Percentiles rank a stretch among this genome's conserved stretches.
Evolutionary conservation across 345 rosid genomes (phyloP).

Genomic region (Eucalyptus caleyi): DNA sequence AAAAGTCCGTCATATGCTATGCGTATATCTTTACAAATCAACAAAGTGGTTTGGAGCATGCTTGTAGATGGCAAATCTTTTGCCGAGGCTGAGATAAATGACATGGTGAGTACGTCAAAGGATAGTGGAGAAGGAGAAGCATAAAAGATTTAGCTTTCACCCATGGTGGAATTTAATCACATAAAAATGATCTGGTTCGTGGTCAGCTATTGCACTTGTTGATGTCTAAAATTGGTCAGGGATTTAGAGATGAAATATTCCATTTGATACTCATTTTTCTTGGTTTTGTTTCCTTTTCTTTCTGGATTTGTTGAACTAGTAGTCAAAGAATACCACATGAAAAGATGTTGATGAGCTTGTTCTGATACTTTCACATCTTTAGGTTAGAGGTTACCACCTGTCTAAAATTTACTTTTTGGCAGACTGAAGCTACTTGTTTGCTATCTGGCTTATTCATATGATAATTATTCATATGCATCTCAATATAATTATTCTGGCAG

Average conservation of each 20-base stretch:
- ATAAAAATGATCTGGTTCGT: neutral
- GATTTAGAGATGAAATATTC: neutral
- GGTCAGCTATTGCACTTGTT: neutral
- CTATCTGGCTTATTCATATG: neutral
- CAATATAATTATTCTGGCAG: conserved; percentile 19
- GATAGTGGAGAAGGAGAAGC: neutral
- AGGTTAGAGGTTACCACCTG: neutral
- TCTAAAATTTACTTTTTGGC: neutral
- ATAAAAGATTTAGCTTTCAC: neutral
- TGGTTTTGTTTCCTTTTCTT: neutral
- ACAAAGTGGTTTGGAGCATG: conserved; percentile 95
- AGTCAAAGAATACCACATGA: neutral
- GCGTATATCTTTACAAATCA: conserved; percentile 87
- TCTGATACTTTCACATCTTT: neutral
- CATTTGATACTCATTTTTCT: neutral
- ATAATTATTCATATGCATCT: neutral
- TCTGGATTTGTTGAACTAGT: neutral
- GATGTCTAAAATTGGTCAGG: neutral
- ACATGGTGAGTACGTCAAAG: conserved; percentile 56
- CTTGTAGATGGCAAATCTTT: conserved; percentile 94
- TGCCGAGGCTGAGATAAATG: conserved; percentile 99
- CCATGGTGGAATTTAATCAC: neutral
- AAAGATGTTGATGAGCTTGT: neutral
- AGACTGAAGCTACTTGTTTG: neutral
- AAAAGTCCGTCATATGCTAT: conserved; percentile 98